phyloP scores from a whole-genome alignment of 306 rosid species.

The Pterocarpus santalinus region DNA sequence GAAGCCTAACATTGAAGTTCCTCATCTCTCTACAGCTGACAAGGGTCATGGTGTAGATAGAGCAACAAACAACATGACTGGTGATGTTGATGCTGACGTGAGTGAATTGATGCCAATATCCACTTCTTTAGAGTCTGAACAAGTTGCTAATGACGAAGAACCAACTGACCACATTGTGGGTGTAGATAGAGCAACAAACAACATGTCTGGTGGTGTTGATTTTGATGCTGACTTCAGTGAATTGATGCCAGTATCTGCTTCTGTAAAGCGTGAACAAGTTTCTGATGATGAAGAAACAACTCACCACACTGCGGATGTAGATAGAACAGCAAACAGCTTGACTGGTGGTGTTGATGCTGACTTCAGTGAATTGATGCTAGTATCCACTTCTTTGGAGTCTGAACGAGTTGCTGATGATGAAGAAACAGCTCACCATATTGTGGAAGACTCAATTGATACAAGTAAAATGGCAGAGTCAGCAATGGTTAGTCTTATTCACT shows the following conservation, averaged over 20 bases:
- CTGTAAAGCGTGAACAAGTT: conserved; percentile 41
- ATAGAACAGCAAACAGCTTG: conserved; percentile 23
- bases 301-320: conserved; percentile 29
- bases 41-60: conserved; percentile 28
- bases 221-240: conserved; percentile 26
- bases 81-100: conserved; percentile 24
- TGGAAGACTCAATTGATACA: conserved; percentile 45
- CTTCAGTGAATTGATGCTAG: conserved; percentile 19
- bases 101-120: conserved; percentile 37
- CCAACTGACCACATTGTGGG: conserved; percentile 15
- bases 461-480: conserved; percentile 42
- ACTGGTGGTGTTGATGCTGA: not conserved
- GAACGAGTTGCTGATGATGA: conserved; percentile 42
- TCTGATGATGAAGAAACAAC: conserved; percentile 47
- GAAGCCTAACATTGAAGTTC: conserved; percentile 65
- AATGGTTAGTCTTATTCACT: conserved; percentile 48
- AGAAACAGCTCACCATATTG: conserved; percentile 38
- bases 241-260: conserved; percentile 28
- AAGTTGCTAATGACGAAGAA: conserved; percentile 45
- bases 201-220: conserved; percentile 32
- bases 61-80: conserved; percentile 14
- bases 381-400: conserved; percentile 40
- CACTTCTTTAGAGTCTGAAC: conserved; percentile 32
- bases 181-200: conserved; percentile 10
- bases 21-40: conserved; percentile 62